phyloP scores from a whole-genome alignment of 345 rosid species.

The Gossypium stocksii region DNA sequence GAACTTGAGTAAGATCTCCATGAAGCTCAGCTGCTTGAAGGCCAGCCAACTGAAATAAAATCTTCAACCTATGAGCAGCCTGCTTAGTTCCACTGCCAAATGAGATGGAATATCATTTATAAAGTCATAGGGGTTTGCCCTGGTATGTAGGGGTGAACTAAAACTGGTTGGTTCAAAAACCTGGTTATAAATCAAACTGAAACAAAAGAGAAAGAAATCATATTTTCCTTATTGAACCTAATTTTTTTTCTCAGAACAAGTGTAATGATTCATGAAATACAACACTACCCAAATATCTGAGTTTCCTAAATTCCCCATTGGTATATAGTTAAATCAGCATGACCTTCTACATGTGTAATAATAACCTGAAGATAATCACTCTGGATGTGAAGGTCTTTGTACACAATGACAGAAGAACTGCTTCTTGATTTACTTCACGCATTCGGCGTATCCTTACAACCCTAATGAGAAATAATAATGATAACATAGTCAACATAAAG shows the following conservation, averaged over 20 bases:
- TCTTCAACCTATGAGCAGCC: conserved; percentile 93
- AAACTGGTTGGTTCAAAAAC: not conserved
- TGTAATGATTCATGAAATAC: not conserved
- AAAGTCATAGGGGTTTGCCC: not conserved
- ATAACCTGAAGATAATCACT: conserved; percentile 89
- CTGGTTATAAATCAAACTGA: conserved; percentile 4
- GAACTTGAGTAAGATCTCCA: conserved; percentile 95
- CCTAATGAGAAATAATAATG: conserved; percentile 33
- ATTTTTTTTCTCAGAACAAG: not conserved
- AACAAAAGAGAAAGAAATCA: not conserved
- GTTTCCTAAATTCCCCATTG: not conserved
- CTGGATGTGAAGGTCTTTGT: conserved; percentile 75
- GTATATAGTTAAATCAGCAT: not conserved
- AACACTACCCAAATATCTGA: not conserved
- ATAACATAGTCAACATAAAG: conserved; percentile 6
- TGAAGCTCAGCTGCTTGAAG: conserved; percentile 94
- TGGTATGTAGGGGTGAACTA: not conserved
- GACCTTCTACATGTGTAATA: conserved; percentile 4
- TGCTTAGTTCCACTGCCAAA: conserved; percentile 86
- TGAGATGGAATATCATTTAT: conserved; percentile 18
- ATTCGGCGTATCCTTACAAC: conserved; percentile 89
- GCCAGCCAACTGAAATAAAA: conserved; percentile 80
- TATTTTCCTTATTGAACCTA: not conserved
- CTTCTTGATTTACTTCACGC: conserved; percentile 87
- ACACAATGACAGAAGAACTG: conserved; percentile 91